Conservation (phyloP, 2,329 filamentous ascomycete species). For the Grosmannia serpens region DNA sequence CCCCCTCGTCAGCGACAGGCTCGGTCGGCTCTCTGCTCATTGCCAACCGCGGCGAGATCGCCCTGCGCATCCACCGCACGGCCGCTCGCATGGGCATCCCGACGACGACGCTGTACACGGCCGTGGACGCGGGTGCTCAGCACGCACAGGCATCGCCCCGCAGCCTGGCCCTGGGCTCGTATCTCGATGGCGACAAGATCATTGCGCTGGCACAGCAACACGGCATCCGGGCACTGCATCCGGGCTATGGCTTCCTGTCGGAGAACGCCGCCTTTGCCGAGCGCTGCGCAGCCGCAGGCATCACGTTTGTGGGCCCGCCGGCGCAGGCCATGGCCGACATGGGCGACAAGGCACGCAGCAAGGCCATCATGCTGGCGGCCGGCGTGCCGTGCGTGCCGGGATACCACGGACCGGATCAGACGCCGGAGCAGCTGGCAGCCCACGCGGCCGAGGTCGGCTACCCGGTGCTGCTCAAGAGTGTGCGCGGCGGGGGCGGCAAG, state of each 20-base stretch:
- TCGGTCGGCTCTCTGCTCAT: constrained; percentile 75
- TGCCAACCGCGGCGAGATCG: constrained; percentile 94
- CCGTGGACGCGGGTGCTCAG: constrained; percentile 76
- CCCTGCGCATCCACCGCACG: constrained; percentile 81
- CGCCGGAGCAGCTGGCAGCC: constrained; percentile 42
- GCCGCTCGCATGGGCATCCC: constrained; percentile 80
- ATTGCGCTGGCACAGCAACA: constrained; percentile 77
- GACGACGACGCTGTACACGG: constrained; percentile 90
- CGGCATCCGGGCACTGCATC: constrained; percentile 84
- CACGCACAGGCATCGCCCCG: constrained; percentile 79
- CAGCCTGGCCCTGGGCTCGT: constrained; percentile 75
- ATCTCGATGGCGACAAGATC: constrained; percentile 88
- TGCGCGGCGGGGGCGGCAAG: constrained; percentile 72
- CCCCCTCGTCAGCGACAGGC: not conserved
- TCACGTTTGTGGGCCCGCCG: constrained; percentile 91
- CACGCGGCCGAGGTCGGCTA: constrained; percentile 62
- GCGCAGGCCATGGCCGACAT: constrained; percentile 73
- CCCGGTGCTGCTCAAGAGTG: constrained; percentile 68
- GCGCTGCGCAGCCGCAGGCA: constrained; percentile 76
- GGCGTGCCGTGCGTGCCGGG: constrained; percentile 93
- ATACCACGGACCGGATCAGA: constrained; percentile 82
- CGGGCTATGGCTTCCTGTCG: constrained; percentile 90
- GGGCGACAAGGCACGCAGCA: constrained; percentile 87
- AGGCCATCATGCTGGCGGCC: constrained; percentile 94
- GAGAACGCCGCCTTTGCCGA: constrained; percentile 88